Percentiles rank a stretch among this genome's conserved stretches.
Conservation (phyloP, 768 basidiomycete species). For the Mycena haematopus region DNA sequence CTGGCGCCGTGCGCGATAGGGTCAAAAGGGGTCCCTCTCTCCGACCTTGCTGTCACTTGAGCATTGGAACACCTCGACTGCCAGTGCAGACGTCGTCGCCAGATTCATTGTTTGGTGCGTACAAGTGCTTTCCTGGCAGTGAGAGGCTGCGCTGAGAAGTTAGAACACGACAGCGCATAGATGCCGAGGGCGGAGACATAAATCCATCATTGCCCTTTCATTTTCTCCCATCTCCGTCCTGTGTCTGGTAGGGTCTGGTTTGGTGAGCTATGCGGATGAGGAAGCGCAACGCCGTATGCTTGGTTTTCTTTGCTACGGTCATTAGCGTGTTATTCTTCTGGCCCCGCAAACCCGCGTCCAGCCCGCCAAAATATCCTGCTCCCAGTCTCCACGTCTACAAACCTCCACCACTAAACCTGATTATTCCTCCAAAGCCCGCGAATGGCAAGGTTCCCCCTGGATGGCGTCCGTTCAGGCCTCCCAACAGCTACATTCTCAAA, state of each 20-base stretch:
- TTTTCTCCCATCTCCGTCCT: neutral
- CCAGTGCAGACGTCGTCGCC: too few species aligned
- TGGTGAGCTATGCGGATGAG: conserved; percentile 15
- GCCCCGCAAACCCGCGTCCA: neutral
- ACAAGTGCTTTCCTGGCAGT: neutral
- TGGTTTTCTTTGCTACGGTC: neutral
- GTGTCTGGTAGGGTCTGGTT: neutral
- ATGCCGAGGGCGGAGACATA: neutral
- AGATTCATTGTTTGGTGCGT: neutral
- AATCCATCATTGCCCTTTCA: neutral
- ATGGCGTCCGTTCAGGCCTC: conserved; percentile 25
- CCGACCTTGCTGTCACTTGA: neutral
- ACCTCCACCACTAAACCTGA: neutral
- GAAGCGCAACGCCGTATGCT: neutral
- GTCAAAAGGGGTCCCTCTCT: neutral
- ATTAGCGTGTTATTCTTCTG: neutral
- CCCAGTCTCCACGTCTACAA: neutral
- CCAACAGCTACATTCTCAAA: conserved; percentile 16
- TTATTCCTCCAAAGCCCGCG: conserved; percentile 23
- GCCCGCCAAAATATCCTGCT: neutral
- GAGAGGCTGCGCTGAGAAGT: neutral
- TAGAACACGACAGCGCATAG: neutral
- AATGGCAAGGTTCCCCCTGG: conserved; percentile 7
- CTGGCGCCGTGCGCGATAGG: too few species aligned
- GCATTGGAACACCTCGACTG: neutral